Evolutionary conservation across 768 basidiomycete genomes (phyloP), one percentile per base, ranked within the genome.

Genomic region (Trametes cubensis): DNA sequence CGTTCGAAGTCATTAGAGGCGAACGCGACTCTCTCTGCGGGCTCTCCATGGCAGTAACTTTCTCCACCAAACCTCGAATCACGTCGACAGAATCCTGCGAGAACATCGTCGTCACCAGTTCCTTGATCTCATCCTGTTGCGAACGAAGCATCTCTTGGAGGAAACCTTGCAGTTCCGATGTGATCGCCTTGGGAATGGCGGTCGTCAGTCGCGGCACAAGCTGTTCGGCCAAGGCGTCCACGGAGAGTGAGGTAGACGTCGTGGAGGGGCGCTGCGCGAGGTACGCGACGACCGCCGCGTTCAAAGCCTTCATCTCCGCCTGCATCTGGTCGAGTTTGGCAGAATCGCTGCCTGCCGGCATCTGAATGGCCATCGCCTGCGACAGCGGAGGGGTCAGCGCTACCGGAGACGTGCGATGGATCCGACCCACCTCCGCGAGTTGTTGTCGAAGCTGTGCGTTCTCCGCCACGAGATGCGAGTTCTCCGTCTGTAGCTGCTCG

Each of bases 401-500:
- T 25, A 18, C 44, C 38, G n/a, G 25, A 11, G 14, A 8, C 48
- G n/a, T 10, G 13, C 10, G 20, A 1, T 10, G 6, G 44, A 23
- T 6, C 2, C 14, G 23, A 57, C 63, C 21, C 23, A 60, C 63
- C 53, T 64, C 58, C 25, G 51, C 49, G 4, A 64, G 55, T 38
- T 63, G 59, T 49, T 61, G 58, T 50, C 40, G 48, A 20, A 63
- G 62, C 51, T 58, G 62, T 11, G 55, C 55, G 45, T 60, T 60
- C 41, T 59, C 62, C 8, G 49, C 59, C 2, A 58, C 55, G 10
- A 62, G 46, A 17, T 54, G 45, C 45, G 57, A 38, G 44, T 57
- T 60, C 62, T 61, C 51, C 20, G 39, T 45, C 25, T 61, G 52
- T 14, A 60, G 66, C 44, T 58, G 55, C 14, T 64, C 59, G 42